These are phyloP conservation scores for Aspergillus piperis DNA, from an alignment of 2,329 filamentous ascomycete species.

Conservation along the genomic window DNA sequence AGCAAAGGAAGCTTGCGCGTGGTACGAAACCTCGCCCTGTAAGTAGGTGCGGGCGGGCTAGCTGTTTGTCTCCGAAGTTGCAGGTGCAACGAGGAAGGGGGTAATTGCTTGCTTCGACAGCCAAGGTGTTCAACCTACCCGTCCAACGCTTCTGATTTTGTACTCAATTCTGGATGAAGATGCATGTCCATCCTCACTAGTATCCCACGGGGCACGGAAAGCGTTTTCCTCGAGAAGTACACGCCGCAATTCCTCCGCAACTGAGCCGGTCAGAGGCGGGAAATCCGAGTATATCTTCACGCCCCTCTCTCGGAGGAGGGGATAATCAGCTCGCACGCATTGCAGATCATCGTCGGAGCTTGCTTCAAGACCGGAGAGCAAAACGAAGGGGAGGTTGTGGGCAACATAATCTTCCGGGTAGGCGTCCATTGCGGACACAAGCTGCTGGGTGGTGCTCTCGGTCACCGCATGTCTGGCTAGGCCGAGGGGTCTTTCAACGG, in stretches of 20 bases:
- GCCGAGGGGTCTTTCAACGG: conserved; percentile 7
- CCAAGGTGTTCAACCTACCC: conserved; percentile 62
- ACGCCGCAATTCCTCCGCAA: conserved; percentile 65
- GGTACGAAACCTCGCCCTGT: not conserved
- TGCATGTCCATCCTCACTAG: conserved; percentile 51
- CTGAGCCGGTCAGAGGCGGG: conserved; percentile 64
- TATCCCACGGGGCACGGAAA: conserved; percentile 67
- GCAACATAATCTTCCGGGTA: conserved; percentile 69
- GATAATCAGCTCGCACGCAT: conserved; percentile 45
- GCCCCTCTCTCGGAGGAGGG: conserved; percentile 58
- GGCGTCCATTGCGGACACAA: conserved; percentile 47
- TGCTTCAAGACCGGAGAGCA: conserved; percentile 72
- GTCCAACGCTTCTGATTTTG: conserved; percentile 71
- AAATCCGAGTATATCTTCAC: conserved; percentile 70
- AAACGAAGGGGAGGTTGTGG: conserved; percentile 82
- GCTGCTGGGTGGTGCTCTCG: conserved; percentile 19
- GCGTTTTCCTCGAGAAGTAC: conserved; percentile 69
- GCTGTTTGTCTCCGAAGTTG: not conserved
- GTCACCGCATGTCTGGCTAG: conserved; percentile 38
- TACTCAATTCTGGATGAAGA: conserved; percentile 59
- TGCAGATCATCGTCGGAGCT: conserved; percentile 35
- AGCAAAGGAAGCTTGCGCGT: not conserved
- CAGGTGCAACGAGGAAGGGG: conserved; percentile 4
- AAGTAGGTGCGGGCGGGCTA: not conserved
- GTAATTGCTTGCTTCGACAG: not conserved